Evolutionary conservation across 1,139 yeast species (phyloP), one percentile per base, ranked within the genome.

Genomic region (Pichia sp.): DNA sequence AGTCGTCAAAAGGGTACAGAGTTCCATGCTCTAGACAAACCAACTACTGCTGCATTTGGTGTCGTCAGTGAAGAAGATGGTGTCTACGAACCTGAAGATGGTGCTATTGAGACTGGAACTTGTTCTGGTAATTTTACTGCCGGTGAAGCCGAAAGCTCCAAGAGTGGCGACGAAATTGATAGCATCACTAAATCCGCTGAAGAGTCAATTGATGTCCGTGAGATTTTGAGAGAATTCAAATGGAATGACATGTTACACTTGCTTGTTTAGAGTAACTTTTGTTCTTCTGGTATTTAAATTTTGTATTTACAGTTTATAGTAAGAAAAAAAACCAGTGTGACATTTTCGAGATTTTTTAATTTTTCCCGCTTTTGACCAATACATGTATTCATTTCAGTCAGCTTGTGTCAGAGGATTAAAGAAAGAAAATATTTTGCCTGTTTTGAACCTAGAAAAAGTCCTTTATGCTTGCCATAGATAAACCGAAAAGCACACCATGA

Each of bases 11-110:
- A 68, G 1, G 76, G 79, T 2, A 66, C 63, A 1, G 75, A 75
- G 31, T 84, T 84, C 65, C 78, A 80, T 8, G 84, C 84, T 2
- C 71, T 85, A 56, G 80, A 82, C 46, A 78, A 69, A 60, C 81
- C 80, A n/a, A 48, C 48, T 7, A 45, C 48, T 25, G 49, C 49
- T 9, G 58, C 55, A n/a, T 55, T 54, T 44, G 59, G 59, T 49
- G 50, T 48, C 7, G 28, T 47, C 21, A 44, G 25, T 9, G 42
- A 44, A n/a, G 55, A 48, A 19, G 55, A 54, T 19, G 55, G 39
- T 7, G 44, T 50, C 16, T 47, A 44, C 34, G 55, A 46, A 23
- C 22, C 41, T 34, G 54, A 25, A 23, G 52, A 50, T 18, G 34
- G 3, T 42, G 41, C 30, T 1, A n/a, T 37, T 12, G 44, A 13